Evolutionary conservation across 371 early-diverging fungal species (phyloP), one percentile per base, ranked within the genome.

Genomic region (Apophysomyces trapeziformis): DNA sequence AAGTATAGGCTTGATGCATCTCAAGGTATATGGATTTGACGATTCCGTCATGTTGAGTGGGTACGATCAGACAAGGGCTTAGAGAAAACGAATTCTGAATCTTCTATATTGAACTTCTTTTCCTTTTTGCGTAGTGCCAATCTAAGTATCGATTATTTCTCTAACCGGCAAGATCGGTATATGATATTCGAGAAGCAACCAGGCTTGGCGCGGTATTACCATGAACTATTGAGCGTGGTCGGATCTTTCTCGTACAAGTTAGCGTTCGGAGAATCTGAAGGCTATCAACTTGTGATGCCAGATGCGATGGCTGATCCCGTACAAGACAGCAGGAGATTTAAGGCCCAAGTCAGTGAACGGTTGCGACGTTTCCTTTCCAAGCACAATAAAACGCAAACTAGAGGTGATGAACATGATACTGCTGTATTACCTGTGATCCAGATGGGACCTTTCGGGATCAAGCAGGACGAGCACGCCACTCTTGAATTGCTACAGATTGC

Each of bases 91-190:
- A 26, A 3, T 26, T 2, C 32, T 26, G 32, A 26, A 26, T 26
- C 32, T 26, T 26, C 32, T 26, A 26, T 26, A 1, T 26, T 26
- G 32, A 2, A 26, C 3, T 2, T 38, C 0, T 3, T 0, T 39
- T 8, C 6, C 4, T 47, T 50, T 37, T 56, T 14, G 4, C n/a
- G n/a, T 77, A 90, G 90, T 11, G 99, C 99, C n/a, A 99, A 99
- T 68, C 78, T 99, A 62, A 96, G 90, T 76, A 83, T 83, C 8
- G 96, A 97, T 72, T 99, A 99, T 76, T 99, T 99, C 75, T 88
- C 89, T 5, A 90, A 94, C 77, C 86, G 99, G 7, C 98, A 97
- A 76, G 99, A 99, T 80, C 89, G 99, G 36, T 97, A 97, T 65
- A 85, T 96, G 38, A 62, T 81, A 44, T 89, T 97, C 61, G 62